Evolutionary conservation across 306 rosid genomes (phyloP).

Genomic region (Prunus armeniaca): DNA sequence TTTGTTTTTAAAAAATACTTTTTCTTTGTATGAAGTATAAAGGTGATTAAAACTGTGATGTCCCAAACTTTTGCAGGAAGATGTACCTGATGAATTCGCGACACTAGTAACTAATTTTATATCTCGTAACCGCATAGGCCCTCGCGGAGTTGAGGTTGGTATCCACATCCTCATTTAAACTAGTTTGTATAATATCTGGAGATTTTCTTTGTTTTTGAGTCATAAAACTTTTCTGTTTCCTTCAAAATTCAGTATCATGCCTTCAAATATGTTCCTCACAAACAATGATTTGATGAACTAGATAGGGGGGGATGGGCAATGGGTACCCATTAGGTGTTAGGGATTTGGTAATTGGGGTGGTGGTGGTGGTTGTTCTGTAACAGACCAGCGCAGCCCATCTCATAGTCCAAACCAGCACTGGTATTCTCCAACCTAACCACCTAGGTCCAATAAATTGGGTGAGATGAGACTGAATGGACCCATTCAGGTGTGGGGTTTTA

Average conservation of each 20-base stretch:
- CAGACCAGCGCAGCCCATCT: no score
- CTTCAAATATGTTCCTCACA: background rate
- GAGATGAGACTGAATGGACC: no score
- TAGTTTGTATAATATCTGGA: background rate
- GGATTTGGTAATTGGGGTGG: no score
- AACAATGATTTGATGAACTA: no score
- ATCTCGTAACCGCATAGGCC: conserved; percentile 79
- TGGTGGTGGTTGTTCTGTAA: no score
- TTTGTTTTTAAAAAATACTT: background rate
- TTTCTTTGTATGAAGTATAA: background rate
- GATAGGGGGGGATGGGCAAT: no score
- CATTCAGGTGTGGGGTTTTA: no score
- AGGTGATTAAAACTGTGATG: conserved; percentile 1
- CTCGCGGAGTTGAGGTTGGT: conserved; percentile 85
- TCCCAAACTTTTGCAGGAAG: conserved; percentile 60
- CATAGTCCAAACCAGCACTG: no score
- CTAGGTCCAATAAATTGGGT: no score
- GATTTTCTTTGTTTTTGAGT: background rate
- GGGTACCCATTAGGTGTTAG: no score
- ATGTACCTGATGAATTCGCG: conserved; percentile 89
- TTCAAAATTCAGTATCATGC: background rate
- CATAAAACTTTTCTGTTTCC: background rate
- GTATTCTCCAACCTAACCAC: no score
- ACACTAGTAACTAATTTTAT: conserved; percentile 62
- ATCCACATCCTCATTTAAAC: conserved; percentile 11